Percentiles rank a stretch among this genome's conserved stretches.
phyloP scores from a whole-genome alignment of 2,329 filamentous ascomycete species.

The Teratosphaeriaceae sp. region DNA sequence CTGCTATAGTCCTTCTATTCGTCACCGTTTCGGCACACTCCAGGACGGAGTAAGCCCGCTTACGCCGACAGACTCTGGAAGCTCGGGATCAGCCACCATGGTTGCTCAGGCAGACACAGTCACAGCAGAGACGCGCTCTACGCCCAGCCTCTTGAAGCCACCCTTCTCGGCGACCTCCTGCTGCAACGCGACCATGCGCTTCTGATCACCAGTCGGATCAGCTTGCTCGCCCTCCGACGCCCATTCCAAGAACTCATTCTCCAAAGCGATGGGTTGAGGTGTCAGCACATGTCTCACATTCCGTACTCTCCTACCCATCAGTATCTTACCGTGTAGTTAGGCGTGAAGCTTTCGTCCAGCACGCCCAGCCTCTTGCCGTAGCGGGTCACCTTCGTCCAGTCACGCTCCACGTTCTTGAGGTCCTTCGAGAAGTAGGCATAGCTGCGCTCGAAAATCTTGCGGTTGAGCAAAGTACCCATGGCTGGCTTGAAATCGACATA shows the following conservation, averaged over 20 bases:
- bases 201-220: constrained; percentile 67
- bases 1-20: too few species aligned
- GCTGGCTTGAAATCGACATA: constrained; percentile 67
- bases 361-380: constrained; percentile 70
- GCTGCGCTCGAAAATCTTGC: constrained; percentile 73
- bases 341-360: constrained; percentile 54
- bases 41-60: too few species aligned
- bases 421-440: constrained; percentile 71
- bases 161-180: constrained; percentile 58
- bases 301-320: constrained; percentile 38
- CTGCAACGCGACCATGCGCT: constrained; percentile 64
- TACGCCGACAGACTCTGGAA: too few species aligned
- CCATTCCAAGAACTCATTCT: constrained; percentile 59
- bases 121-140: constrained; percentile 5
- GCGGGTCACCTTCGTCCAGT: constrained; percentile 71
- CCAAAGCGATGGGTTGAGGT: not conserved
- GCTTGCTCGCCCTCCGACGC: constrained; percentile 55
- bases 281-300: constrained; percentile 1
- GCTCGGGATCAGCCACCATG: too few species aligned
- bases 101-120: constrained; percentile 3
- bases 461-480: constrained; percentile 62
- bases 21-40: too few species aligned
- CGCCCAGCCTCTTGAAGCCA: constrained; percentile 52
- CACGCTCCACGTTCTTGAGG: constrained; percentile 65
- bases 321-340: constrained; percentile 62